These are phyloP conservation scores for Aphanomyces astaci DNA, from an alignment of 352 stramenopile genomes.

Conservation along the genomic window DNA sequence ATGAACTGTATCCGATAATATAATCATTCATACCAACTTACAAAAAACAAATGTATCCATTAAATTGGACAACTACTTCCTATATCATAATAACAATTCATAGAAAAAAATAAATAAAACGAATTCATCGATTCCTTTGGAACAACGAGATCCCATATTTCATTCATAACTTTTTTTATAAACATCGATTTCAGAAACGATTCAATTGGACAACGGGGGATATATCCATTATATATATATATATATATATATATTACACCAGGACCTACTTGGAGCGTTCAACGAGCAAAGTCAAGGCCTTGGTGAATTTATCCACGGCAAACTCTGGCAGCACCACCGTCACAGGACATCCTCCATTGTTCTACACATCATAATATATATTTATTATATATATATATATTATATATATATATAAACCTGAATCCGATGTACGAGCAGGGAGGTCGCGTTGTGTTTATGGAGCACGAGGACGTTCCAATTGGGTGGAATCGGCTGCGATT, in stretches of 20 bases:
- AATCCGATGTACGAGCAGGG: conserved; percentile 10
- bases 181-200: not conserved
- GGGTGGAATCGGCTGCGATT: not conserved
- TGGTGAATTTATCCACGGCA: conserved; percentile 7
- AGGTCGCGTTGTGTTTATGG: not conserved
- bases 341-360: conserved; percentile 8
- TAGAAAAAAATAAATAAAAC: too few species aligned
- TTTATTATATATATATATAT: not conserved
- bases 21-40: too few species aligned
- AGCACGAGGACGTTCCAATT: conserved; percentile 21
- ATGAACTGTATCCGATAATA: too few species aligned
- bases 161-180: too few species aligned
- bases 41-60: too few species aligned
- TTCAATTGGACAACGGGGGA: not conserved
- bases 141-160: too few species aligned
- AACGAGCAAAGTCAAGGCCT: not conserved
- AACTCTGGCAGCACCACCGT: conserved; percentile 15
- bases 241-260: too few species aligned
- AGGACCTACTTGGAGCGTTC: conserved; percentile 17
- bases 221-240: too few species aligned
- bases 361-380: not conserved
- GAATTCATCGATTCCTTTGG: too few species aligned
- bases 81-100: too few species aligned
- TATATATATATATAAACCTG: conserved; percentile 9
- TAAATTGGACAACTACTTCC: too few species aligned